Base-by-base conservation (phyloP, 495 filamentous ascomycete genomes). In the Penicillium lagena region DNA sequence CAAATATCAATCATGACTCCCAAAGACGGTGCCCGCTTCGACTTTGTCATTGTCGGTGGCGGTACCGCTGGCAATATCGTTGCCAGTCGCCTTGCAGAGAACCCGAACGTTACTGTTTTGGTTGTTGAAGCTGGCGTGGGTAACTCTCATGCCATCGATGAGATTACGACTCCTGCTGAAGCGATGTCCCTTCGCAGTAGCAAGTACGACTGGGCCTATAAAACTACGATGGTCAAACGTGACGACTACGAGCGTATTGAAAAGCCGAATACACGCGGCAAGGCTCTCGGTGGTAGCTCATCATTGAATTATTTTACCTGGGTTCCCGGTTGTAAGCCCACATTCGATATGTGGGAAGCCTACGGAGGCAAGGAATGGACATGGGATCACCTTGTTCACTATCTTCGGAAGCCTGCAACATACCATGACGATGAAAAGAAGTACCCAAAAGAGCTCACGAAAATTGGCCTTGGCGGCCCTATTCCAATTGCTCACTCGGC, bases 211-310 rank as follows among this genome's bases (percentile, higher is more conserved):
- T 80, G 75, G 76, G 63, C 30, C 2, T 80, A 76, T 54, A 75
- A 79, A 62, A 69, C 73, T 0, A 76, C 72, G 15, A 67, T 80
- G 58, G 70, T 80, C 52, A 61, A 76, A 31, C 60, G 71, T 7
- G 62, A 63, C 9, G 74, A 78, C 37, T 80, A 78, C 55, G 64
- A 62, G n/a, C 75, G 77, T 11, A 56, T 78, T 28, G 75, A 79
- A 55, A 79, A 78, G 55, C 75, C 72, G 12, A 77, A 75, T 35
- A 66, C 66, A 12, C 63, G 71, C 7, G 74, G 75, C 1, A 71
- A 71, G 42, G 64, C 62, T 1, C 64, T 77, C 1, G 74, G 72
- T 32, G 75, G 72, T 12, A 66, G 63, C 4, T 66, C 55, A 34
- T 61, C 52, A 35, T 42, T 72, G 29, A 76, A 78, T 42, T 71